Evolutionary conservation across 2,329 filamentous ascomycete species (phyloP), one percentile per base, ranked within the genome.

Genomic region (Neophaeococcomyces aloes): DNA sequence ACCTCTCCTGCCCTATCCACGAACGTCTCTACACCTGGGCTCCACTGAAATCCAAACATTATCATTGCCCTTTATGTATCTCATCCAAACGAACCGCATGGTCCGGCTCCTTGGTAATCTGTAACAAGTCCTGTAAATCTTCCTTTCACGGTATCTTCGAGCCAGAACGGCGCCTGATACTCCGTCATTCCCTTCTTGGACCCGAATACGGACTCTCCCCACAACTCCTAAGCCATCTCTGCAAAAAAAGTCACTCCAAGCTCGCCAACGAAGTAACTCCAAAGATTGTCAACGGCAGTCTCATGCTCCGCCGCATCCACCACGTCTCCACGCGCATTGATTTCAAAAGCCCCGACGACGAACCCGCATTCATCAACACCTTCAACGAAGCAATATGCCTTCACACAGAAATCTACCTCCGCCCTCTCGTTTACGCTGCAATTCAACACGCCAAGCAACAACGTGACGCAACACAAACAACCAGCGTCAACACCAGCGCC

Each of bases 351-450:
- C 25, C 17, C 17, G 21, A 14, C 7, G 21, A 38, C 11, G 23
- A 6, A 27, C 10, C 23, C 10, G 18, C 25, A 17, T 19, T 11
- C n/a, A 19, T 38, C 19, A 23, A 38, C 7, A n/a, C 6, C 19
- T 23, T 38, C 19, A 23, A 38, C 19, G 35, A 38, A 27, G 35
- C 35, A 38, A 38, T 38, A 17, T 38, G 35, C 19, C 7, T 38
- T 7, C 35, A 38, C 25, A 23, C 35, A 3, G 19, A 38, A 19
- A 38, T n/a, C 4, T 19, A 23, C n/a, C 19, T 38, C 10, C 35
- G 18, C n/a, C 18, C 35, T 10, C 19, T 38, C 10, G 4, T 38
- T 27, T 23, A 8, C 25, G 19, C 35, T 27, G 35, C 35, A 4
- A 38, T 23, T 3, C n/a, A 14, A 13, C 10, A 38, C 19, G 35